Evolutionary conservation across 2,329 filamentous ascomycete species (phyloP).

Genomic region (Phaeosphaeria sp.): DNA sequence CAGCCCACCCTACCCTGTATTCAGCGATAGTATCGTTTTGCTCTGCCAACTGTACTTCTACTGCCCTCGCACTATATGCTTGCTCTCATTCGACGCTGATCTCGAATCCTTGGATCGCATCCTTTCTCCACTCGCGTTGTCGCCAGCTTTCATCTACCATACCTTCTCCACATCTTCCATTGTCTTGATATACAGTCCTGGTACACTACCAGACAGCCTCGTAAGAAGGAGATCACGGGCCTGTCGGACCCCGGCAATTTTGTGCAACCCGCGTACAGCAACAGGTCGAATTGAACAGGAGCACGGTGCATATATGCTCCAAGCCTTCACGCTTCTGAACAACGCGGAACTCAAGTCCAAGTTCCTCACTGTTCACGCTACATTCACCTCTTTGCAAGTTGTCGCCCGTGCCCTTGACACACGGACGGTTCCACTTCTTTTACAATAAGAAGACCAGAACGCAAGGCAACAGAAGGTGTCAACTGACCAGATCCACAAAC

Average conservation of each 20-base stretch:
- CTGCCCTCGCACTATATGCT: slow-evolving; percentile 33
- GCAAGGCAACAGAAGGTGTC: slow-evolving; percentile 22
- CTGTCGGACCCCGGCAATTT: slow-evolving; percentile 32
- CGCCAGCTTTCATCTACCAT: slow-evolving; percentile 14
- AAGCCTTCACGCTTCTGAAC: slow-evolving; percentile 28
- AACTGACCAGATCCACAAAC: slow-evolving; percentile 30
- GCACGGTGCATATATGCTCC: slow-evolving; percentile 46
- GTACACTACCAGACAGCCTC: slow-evolving; percentile 36
- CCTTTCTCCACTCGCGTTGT: slow-evolving; percentile 24
- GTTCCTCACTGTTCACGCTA: slow-evolving; percentile 8
- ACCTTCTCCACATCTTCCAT: slow-evolving; percentile 16
- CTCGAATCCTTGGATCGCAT: slow-evolving; percentile 29
- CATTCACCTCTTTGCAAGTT: slow-evolving; percentile 6
- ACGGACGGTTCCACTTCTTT: slow-evolving; percentile 8
- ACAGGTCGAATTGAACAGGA: slow-evolving; percentile 34
- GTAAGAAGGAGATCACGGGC: slow-evolving; percentile 41
- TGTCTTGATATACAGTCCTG: slow-evolving; percentile 23
- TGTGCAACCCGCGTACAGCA: slow-evolving; percentile 40
- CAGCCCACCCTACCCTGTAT: slow-evolving; percentile 46
- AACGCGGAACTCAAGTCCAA: slow-evolving; percentile 13
- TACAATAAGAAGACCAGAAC: slow-evolving; percentile 14
- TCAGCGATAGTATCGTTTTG: slow-evolving; percentile 40
- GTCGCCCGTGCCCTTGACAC: slow-evolving; percentile 8
- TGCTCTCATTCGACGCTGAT: slow-evolving; percentile 29
- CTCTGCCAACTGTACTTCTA: slow-evolving; percentile 42